phyloP scores from a whole-genome alignment of 352 stramenopile genomes.

The Thraustotheca clavata region DNA sequence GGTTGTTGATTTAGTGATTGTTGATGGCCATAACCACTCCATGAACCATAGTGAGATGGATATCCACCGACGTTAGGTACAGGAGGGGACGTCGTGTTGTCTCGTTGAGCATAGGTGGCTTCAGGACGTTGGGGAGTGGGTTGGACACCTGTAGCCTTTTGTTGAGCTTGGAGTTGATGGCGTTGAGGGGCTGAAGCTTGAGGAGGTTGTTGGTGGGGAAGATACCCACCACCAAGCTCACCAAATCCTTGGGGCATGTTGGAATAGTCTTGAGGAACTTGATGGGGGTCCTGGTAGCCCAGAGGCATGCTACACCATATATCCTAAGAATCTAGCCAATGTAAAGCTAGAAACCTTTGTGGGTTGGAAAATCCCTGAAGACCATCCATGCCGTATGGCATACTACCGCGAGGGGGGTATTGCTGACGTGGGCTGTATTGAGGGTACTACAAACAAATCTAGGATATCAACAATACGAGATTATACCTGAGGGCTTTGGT shows the following conservation, averaged over 20 bases:
- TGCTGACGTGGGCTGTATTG: conserved; percentile 83
- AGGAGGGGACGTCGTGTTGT: conserved; percentile 56
- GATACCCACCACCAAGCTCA: conserved; percentile 75
- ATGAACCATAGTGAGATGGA: conserved; percentile 52
- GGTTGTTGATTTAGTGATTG: conserved; percentile 33
- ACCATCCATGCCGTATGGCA: conserved; percentile 77
- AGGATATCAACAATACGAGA: background rate
- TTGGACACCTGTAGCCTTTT: conserved; percentile 53
- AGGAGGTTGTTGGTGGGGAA: conserved; percentile 21
- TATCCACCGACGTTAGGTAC: conserved; percentile 54
- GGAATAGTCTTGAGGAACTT: conserved; percentile 71
- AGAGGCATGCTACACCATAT: conserved; percentile 39
- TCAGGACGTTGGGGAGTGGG: conserved; percentile 33
- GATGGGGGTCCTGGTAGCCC: conserved; percentile 76
- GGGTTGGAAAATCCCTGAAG: conserved; percentile 74
- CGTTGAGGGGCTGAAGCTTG: conserved; percentile 13
- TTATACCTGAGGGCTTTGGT: conserved; percentile 74
- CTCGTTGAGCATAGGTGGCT: conserved; percentile 27
- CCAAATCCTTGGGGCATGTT: conserved; percentile 71
- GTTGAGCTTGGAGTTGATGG: conserved; percentile 38
- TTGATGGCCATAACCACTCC: conserved; percentile 54
- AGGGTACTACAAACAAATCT: conserved; percentile 38
- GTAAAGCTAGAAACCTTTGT: conserved; percentile 30
- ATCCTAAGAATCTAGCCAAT: background rate
- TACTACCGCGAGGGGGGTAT: conserved; percentile 71